These are phyloP conservation scores for Saturnispora dispora DNA, from an alignment of 805 yeast species.

Conservation along the genomic window DNA sequence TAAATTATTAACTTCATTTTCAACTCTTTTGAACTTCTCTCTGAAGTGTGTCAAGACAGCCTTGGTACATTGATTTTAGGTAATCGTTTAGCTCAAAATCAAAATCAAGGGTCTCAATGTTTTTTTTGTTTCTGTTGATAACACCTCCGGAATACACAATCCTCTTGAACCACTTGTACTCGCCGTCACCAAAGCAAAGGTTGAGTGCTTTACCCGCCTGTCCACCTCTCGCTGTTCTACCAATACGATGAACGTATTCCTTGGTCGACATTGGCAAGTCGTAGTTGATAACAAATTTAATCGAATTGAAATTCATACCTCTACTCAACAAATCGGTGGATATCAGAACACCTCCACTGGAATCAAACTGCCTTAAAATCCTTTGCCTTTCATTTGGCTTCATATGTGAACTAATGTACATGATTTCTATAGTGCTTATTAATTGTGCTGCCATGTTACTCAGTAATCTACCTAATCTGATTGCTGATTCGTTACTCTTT, in stretches of 20 bases:
- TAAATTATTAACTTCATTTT: neutral
- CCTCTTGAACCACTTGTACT: conserved; percentile 52
- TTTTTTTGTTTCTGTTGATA: conserved; percentile 40
- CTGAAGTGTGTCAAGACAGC: conserved; percentile 36
- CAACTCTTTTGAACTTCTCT: conserved; percentile 27
- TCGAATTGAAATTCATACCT: conserved; percentile 74
- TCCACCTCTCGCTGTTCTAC: conserved; percentile 95
- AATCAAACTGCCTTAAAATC: conserved; percentile 50
- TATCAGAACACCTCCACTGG: conserved; percentile 41
- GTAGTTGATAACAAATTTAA: conserved; percentile 76
- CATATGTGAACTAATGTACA: conserved; percentile 52
- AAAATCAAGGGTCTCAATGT: conserved; percentile 28
- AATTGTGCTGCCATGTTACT: conserved; percentile 28
- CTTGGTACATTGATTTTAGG: conserved; percentile 34
- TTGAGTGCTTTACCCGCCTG: conserved; percentile 67
- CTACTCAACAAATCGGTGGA: conserved; percentile 94
- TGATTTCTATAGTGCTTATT: conserved; percentile 20
- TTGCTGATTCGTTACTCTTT: conserved; percentile 76
- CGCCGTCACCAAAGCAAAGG: conserved; percentile 70
- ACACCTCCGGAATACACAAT: conserved; percentile 38
- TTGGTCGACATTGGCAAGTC: conserved; percentile 83
- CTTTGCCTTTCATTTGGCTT: conserved; percentile 44
- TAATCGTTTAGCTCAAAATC: conserved; percentile 27
- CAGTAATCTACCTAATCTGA: conserved; percentile 64
- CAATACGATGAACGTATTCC: conserved; percentile 93